Evolutionary conservation across 768 basidiomycete species (phyloP).

Genomic region (Hygrocybe coccinea): DNA sequence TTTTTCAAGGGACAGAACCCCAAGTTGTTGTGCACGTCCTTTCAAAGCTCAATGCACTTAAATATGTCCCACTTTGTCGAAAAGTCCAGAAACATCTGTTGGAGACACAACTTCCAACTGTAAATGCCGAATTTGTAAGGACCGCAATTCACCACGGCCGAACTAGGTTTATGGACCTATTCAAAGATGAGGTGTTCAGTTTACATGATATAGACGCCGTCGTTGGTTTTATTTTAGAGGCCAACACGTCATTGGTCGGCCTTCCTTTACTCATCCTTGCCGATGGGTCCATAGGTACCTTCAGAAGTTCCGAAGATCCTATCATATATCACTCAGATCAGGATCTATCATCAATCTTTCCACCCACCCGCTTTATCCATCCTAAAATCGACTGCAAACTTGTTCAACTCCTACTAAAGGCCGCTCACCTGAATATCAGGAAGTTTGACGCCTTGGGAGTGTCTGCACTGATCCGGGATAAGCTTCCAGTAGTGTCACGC

Average conservation of each 20-base stretch:
- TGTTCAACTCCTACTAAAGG: constrained; percentile 12
- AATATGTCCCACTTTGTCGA: not conserved
- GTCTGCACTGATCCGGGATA: not conserved
- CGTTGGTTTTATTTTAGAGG: constrained; percentile 13
- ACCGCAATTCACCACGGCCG: too few species aligned
- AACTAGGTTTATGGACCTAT: too few species aligned
- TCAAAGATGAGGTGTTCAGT: too few species aligned
- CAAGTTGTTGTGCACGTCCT: not conserved
- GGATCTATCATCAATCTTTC: too few species aligned
- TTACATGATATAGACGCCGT: too few species aligned
- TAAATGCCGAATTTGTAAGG: too few species aligned
- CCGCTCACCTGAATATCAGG: not conserved
- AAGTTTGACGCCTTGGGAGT: constrained; percentile 1
- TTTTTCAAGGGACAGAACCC: not conserved
- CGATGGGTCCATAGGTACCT: constrained; percentile 15
- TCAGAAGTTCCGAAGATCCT: not conserved
- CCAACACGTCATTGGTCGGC: constrained; percentile 18
- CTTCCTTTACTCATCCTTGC: constrained; percentile 37
- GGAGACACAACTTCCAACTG: not conserved
- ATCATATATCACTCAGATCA: too few species aligned
- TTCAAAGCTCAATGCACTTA: not conserved
- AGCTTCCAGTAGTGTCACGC: not conserved
- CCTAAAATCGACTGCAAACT: constrained; percentile 10
- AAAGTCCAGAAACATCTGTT: not conserved
- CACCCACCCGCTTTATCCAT: too few species aligned